Evolutionary conservation across 176 grass and related monocot genomes (phyloP).

Genomic region (Triticum turgidum): DNA sequence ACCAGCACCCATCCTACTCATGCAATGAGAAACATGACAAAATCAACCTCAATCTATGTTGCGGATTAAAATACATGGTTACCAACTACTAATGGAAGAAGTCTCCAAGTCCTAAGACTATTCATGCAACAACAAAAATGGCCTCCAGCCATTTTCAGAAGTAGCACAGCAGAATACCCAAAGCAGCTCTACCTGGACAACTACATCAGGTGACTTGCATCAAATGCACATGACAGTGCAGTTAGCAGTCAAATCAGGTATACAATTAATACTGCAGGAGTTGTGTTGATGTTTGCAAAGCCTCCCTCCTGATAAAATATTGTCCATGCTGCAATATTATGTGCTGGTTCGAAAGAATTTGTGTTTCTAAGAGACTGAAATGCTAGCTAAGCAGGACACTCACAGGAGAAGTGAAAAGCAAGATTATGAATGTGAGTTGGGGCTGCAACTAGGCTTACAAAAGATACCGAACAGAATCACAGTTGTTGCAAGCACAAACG

Average conservation of each 20-base stretch:
- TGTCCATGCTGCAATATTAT: constrained; percentile 23
- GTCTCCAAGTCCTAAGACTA: background rate
- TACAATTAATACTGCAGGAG: constrained; percentile 9
- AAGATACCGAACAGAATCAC: constrained; percentile 2
- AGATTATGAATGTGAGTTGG: constrained; percentile 1
- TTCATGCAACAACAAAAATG: background rate
- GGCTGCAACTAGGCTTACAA: background rate
- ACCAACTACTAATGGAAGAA: constrained; percentile 1
- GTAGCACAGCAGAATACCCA: background rate
- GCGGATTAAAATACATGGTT: constrained; percentile 7
- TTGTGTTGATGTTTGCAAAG: constrained; percentile 1
- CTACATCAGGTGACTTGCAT: background rate
- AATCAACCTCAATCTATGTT: background rate
- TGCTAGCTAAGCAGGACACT: background rate
- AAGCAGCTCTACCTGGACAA: background rate
- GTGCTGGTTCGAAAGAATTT: constrained; percentile 14
- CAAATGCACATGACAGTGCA: background rate
- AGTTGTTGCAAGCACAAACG: background rate
- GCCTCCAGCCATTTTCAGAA: constrained; percentile 1
- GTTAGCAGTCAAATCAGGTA: background rate
- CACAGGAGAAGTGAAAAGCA: constrained; percentile 6
- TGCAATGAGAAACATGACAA: constrained; percentile 3
- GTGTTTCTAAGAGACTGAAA: background rate
- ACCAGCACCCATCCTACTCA: constrained; percentile 1
- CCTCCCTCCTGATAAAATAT: constrained; percentile 13